Base-by-base conservation (phyloP, 768 basidiomycete species). In the Candolleomyces eurysporus region DNA sequence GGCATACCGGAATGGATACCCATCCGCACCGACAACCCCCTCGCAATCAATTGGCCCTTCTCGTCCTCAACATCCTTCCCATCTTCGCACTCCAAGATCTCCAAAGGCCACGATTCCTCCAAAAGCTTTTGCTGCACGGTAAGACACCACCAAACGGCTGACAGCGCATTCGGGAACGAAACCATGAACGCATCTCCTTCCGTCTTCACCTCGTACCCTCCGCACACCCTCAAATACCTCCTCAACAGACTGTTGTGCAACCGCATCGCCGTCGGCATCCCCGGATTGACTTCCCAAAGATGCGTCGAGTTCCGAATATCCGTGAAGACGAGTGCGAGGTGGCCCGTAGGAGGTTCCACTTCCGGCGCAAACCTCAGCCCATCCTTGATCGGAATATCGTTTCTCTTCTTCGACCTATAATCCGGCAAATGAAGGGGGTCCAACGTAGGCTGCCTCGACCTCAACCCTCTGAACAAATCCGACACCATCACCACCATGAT, bases 141-240 rank as follows among this genome's bases (percentile, higher is more conserved):
- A 68, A 97, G 79, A 65, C 89, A 90, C 91, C 94, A 99, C 81
- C 94, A 88, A 17, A 98, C 75, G 0, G 94, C 97, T 0, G 91
- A 83, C 2, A 94, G 80, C 13, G 94, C 84, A 2, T 88, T 92
- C 2, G 93, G 91, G 83, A 99, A 99, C 21, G 96, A 94, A 57
- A 95, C 95, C 92, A 99, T 96, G 80, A 99, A 99, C 0, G 96
- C 88, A 69, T 98, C 97, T 31, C 97, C 97, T 87, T 99, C 97
- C 11, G 97, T 99, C 77, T 99, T 99, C 69, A 98, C 96, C 76
- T 98, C 94, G 73, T 98, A 99, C 0, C 97, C 97, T 31, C 95
- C 95, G 67, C 95, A 96, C 46, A 90, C 80, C 31, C 96, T 86
- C 36, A 98, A 78, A 62, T 90, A 88, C 6, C 96, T 84, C 21